phyloP scores from a whole-genome alignment of 768 basidiomycete genomes.

The Neoboletus magnificus region DNA sequence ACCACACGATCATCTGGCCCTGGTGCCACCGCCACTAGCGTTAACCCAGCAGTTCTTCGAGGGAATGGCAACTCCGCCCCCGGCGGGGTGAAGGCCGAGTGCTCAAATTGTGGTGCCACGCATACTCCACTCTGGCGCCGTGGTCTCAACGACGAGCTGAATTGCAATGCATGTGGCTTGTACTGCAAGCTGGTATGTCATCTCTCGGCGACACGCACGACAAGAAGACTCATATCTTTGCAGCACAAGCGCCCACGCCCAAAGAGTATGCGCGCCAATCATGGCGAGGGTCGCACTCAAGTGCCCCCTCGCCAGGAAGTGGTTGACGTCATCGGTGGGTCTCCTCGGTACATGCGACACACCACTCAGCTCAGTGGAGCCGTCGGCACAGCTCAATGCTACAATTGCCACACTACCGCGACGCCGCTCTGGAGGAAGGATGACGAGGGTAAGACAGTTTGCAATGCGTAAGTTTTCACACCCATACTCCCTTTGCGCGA shows the following conservation, averaged over 20 bases:
- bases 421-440: conserved; percentile 90
- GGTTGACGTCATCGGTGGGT: conserved; percentile 69
- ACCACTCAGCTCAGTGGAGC: conserved; percentile 28
- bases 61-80: conserved; percentile 40
- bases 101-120: conserved; percentile 85
- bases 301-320: conserved; percentile 63
- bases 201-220: background rate
- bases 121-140: conserved; percentile 87
- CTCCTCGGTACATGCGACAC: conserved; percentile 30
- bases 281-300: conserved; percentile 68
- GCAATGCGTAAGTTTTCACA: conserved; percentile 76
- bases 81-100: conserved; percentile 73
- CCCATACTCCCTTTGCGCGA: conserved; percentile 2
- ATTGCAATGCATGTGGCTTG: conserved; percentile 85
- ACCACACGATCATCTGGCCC: conserved; percentile 55
- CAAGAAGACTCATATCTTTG: background rate
- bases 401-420: conserved; percentile 86
- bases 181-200: conserved; percentile 78
- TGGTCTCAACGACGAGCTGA: conserved; percentile 83
- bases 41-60: conserved; percentile 43
- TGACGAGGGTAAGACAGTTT: conserved; percentile 87
- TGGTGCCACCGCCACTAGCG: conserved; percentile 60
- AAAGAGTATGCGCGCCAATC: conserved; percentile 79
- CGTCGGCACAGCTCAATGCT: conserved; percentile 67
- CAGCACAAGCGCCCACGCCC: conserved; percentile 87